A percentile compares a stretch with the other conserved stretches of the same genome.
These are phyloP conservation scores for Linum lewisii DNA, from an alignment of 345 rosid species.

Conservation along the genomic window DNA sequence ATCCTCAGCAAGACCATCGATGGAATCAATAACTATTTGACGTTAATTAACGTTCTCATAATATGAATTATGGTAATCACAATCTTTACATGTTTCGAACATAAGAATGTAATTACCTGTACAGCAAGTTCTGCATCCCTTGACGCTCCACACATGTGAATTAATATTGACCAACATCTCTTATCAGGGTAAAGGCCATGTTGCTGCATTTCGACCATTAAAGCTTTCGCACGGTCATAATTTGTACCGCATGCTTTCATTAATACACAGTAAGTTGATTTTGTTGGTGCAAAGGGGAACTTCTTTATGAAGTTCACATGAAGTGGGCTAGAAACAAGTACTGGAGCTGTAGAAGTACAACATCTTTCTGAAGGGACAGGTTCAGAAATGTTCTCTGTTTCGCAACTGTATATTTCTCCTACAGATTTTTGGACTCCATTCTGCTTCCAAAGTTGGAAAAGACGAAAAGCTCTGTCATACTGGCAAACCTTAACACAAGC, in stretches of 20 bases:
- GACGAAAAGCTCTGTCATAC: conserved; percentile 89
- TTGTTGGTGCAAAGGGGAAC: conserved; percentile 56
- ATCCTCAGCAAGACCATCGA: too few relatives aligned
- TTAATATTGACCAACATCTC: conserved; percentile 84
- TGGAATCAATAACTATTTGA: too few relatives aligned
- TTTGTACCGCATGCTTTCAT: conserved; percentile 85
- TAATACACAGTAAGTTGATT: conserved; percentile 62
- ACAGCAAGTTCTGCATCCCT: conserved; percentile 65
- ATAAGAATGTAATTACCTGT: conserved; percentile 40
- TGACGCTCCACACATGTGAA: conserved; percentile 61
- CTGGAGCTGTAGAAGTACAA: too few relatives aligned
- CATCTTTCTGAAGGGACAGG: not conserved
- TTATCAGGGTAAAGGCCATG: conserved; percentile 64
- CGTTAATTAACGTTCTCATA: too few relatives aligned
- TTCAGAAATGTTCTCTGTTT: conserved; percentile 6
- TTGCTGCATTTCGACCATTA: conserved; percentile 76
- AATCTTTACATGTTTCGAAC: not conserved
- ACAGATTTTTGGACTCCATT: conserved; percentile 22
- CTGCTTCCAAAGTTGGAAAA: conserved; percentile 60
- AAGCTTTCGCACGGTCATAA: conserved; percentile 51
- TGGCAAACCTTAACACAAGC: conserved; percentile 87
- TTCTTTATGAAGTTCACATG: conserved; percentile 34
- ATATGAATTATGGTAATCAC: too few relatives aligned
- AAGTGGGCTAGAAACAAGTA: conserved; percentile 22
- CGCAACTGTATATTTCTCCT: conserved; percentile 16